A percentile compares a stretch with the other conserved stretches of the same genome.
These are phyloP conservation scores for Erodium maritimum DNA, from an alignment of 345 rosid genomes.

Conservation along the genomic window DNA sequence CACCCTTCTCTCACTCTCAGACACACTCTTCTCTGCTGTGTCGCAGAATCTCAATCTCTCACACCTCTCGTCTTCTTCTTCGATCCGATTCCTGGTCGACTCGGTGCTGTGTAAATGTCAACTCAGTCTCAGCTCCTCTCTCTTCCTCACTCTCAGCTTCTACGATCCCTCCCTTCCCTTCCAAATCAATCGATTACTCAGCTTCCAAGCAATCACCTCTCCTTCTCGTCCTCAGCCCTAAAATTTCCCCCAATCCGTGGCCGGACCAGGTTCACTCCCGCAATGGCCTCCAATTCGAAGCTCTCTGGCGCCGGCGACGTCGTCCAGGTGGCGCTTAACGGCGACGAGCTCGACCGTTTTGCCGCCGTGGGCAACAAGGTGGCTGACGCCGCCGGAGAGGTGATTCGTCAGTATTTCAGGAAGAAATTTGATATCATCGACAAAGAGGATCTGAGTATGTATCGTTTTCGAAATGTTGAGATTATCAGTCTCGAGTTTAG, in stretches of 20 bases:
- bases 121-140: constrained; percentile 10
- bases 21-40: no score
- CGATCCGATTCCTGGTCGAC: background rate
- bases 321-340: constrained; percentile 3
- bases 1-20: no score
- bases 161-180: background rate
- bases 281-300: constrained; percentile 30
- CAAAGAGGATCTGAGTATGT: constrained; percentile 70
- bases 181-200: background rate
- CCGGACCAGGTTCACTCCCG: constrained; percentile 1
- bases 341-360: constrained; percentile 31
- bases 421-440: constrained; percentile 75
- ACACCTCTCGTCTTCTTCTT: background rate
- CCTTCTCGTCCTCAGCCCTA: constrained; percentile 13
- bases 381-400: constrained; percentile 86
- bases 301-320: background rate
- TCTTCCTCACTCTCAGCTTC: constrained; percentile 8
- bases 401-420: constrained; percentile 67
- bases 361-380: constrained; percentile 44
- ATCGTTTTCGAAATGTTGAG: no score
- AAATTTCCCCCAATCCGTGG: constrained; percentile 6
- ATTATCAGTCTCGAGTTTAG: background rate
- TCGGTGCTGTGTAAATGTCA: constrained; percentile 10
- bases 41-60: background rate
- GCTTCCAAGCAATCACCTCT: constrained; percentile 1